These are phyloP conservation scores for Phoenix dactylifera DNA, from an alignment of 176 grass and related monocot genomes.

Conservation along the genomic window DNA sequence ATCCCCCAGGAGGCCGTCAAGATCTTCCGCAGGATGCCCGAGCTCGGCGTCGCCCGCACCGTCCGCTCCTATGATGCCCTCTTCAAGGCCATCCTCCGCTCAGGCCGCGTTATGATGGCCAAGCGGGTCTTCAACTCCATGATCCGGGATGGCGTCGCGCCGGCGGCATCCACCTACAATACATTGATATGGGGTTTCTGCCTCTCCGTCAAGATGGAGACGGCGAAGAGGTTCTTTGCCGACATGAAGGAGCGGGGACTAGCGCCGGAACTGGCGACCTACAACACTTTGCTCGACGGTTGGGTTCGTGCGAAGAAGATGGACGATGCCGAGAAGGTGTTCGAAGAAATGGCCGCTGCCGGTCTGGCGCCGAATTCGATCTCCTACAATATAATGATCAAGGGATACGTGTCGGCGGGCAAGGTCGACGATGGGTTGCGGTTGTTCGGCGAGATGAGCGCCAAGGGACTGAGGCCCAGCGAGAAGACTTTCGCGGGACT, in stretches of 20 bases:
- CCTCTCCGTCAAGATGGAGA: conserved; percentile 66
- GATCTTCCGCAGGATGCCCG: conserved; percentile 82
- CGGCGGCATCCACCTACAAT: conserved; percentile 66
- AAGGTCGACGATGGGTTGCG: conserved; percentile 49
- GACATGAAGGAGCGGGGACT: conserved; percentile 71
- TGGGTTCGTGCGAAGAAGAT: conserved; percentile 57
- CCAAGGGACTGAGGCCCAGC: conserved; percentile 63
- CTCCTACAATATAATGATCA: conserved; percentile 91
- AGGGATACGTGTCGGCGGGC: conserved; percentile 45
- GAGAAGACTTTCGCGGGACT: conserved; percentile 87
- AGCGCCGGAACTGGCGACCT: conserved; percentile 44
- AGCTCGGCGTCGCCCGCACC: conserved; percentile 63
- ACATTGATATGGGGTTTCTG: conserved; percentile 80
- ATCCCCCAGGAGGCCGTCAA: conserved; percentile 94
- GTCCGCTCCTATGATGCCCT: conserved; percentile 68
- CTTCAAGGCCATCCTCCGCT: conserved; percentile 79
- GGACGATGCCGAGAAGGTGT: conserved; percentile 67
- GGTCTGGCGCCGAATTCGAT: conserved; percentile 45
- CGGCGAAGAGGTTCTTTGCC: conserved; percentile 40
- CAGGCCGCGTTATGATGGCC: conserved; percentile 67
- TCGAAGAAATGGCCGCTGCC: conserved; percentile 45
- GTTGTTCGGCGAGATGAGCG: conserved; percentile 55
- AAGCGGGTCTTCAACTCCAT: conserved; percentile 76
- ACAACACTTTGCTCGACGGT: conserved; percentile 68
- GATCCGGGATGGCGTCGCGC: conserved; percentile 37